Percentiles rank a stretch among this genome's conserved stretches.
Conservation (phyloP, 345 rosid genomes). For the Lagerstroemia speciosa region DNA sequence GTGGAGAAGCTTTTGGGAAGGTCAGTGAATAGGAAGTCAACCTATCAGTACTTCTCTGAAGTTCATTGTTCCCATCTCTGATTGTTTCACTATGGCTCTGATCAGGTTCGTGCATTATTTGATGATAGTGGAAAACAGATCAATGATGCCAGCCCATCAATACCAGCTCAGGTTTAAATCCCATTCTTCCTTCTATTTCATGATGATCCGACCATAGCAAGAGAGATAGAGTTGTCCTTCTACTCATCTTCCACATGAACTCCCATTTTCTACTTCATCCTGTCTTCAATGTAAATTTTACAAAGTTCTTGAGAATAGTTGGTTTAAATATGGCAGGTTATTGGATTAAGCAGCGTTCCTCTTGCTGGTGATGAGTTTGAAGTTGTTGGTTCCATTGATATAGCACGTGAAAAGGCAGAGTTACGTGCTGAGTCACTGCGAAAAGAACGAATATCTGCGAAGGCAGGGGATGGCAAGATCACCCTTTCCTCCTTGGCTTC, state of each 20-base stretch:
- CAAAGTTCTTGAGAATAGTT: not conserved
- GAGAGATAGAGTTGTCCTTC: not conserved
- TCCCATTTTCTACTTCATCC: not conserved
- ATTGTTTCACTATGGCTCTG: conserved; percentile 1
- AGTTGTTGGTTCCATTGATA: conserved; percentile 69
- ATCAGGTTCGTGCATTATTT: conserved; percentile 86
- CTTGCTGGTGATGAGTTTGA: conserved; percentile 93
- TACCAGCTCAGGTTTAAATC: conserved; percentile 72
- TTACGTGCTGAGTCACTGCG: conserved; percentile 56
- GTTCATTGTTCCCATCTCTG: not conserved
- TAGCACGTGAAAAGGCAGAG: conserved; percentile 87
- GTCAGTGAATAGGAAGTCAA: conserved; percentile 28
- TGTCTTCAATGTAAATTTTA: not conserved
- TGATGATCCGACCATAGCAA: not conserved
- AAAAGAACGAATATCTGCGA: conserved; percentile 71
- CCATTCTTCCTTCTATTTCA: not conserved
- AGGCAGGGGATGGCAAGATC: conserved; percentile 94
- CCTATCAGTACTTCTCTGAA: conserved; percentile 9
- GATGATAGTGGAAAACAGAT: conserved; percentile 71
- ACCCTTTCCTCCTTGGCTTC: conserved; percentile 96
- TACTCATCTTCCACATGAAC: not conserved
- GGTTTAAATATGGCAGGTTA: conserved; percentile 42
- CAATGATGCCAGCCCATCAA: conserved; percentile 90
- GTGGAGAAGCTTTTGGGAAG: conserved; percentile 98
- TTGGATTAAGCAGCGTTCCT: conserved; percentile 78